phyloP scores from a whole-genome alignment of 2,329 filamentous ascomycete species.

The Stemphylium vesicarium region DNA sequence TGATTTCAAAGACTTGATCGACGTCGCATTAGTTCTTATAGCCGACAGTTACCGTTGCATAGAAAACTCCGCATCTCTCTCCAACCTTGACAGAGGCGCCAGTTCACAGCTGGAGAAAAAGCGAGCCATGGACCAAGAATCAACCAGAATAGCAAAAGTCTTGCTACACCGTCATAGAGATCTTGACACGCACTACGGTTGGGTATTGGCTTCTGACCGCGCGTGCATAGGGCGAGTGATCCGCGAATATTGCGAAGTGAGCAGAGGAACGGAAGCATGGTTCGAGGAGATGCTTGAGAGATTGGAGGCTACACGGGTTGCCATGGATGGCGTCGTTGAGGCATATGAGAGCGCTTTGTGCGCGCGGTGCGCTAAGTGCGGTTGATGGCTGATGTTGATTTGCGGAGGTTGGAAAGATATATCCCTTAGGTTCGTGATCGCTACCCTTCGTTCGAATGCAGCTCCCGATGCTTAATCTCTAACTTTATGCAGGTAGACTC shows the following conservation, averaged over 20 bases:
- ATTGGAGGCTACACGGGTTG: background rate
- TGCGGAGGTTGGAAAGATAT: too few species aligned
- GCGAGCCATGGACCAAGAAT: background rate
- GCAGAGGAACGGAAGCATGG: background rate
- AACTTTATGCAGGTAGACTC: too few species aligned
- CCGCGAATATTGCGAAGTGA: background rate
- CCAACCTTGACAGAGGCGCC: too few species aligned
- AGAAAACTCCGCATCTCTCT: background rate
- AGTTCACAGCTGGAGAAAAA: background rate
- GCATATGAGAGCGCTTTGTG: too few species aligned
- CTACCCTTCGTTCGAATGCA: too few species aligned
- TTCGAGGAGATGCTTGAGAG: background rate
- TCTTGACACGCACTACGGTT: slow-evolving; percentile 12
- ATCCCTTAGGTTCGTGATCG: too few species aligned
- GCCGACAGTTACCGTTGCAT: background rate
- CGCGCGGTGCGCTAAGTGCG: too few species aligned
- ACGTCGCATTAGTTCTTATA: background rate
- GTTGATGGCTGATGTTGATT: too few species aligned
- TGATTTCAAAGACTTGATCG: background rate
- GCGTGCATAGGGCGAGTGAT: background rate
- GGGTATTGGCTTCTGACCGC: slow-evolving; percentile 12
- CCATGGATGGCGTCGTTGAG: too few species aligned
- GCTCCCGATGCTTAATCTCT: too few species aligned
- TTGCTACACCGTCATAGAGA: background rate
- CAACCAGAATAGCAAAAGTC: background rate